Evolutionary conservation across 73 alveolate species (phyloP), one percentile per base, ranked within the genome.

Genomic region (Paramecium bursaria): DNA sequence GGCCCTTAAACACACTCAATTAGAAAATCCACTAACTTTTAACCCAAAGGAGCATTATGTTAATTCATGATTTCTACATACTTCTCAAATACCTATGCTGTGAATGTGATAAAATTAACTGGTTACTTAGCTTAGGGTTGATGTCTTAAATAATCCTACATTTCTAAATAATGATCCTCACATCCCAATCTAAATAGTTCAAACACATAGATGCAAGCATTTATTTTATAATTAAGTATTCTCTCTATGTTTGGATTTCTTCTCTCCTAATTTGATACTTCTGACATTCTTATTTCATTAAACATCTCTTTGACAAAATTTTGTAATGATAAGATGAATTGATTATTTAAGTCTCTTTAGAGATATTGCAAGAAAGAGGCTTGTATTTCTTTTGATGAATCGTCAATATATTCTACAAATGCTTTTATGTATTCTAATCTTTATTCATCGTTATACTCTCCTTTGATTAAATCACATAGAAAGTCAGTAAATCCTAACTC

Each of bases 1-100:
- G 89, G 89, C 5, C 89, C 89, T 55, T 79, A 23, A 4, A 79
- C 76, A 35, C 54, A 73, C 17, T 79, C 89, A 31, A 79, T 79
- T 54, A 79, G 39, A 31, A 73, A 53, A 79, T 79, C 77, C 4
- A 79, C 25, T 3, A 79, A 3, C 26, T 79, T 39, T 26, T 53
- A 55, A 17, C 89, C 89, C 15, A 79, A 27, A 1, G 55, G 52
- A 5, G 76, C 74, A 79, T 79, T 79, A 17, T 39, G 47, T 54
- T 79, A 80, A 79, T 79, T 79, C 85, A 79, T 53, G 4, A 79
- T 55, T 79, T 79, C 76, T 10, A 48, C 53, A 79, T 79, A 79
- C 39, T 79, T 79, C n/a, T 79, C 89, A 79, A 79, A 79, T 13
- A 79, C 14, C 17, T 79, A 80, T 2, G 89, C 89, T 19, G 76